phyloP scores from a whole-genome alignment of 306 rosid species.

The Lathyrus tuberosus region DNA sequence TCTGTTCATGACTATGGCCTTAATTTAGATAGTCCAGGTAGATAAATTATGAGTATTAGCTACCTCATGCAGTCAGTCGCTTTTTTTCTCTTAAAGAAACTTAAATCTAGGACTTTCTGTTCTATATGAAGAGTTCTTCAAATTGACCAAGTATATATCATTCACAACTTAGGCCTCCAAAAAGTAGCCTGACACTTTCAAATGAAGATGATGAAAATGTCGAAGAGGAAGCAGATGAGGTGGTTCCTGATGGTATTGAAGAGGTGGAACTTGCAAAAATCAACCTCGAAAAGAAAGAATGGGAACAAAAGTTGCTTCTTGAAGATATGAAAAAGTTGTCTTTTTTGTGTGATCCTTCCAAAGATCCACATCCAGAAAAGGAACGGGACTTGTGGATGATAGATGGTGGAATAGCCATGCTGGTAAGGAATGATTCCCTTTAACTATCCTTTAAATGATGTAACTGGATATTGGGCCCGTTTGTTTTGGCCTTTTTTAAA shows the following conservation, averaged over 20 bases:
- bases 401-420: slow-evolving; percentile 62
- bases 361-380: slow-evolving; percentile 61
- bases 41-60: slow-evolving; percentile 31
- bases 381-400: slow-evolving; percentile 86
- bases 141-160: slow-evolving; percentile 41
- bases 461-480: slow-evolving; percentile 18
- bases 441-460: slow-evolving; percentile 22
- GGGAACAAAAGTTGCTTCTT: slow-evolving; percentile 68
- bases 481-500: too few species aligned
- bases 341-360: slow-evolving; percentile 55
- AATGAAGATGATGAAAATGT: slow-evolving; percentile 81
- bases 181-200: slow-evolving; percentile 63
- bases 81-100: slow-evolving; percentile 26
- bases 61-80: background rate
- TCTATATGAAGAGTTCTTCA: slow-evolving; percentile 32
- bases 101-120: slow-evolving; percentile 16
- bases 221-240: slow-evolving; percentile 89
- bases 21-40: slow-evolving; percentile 27
- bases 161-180: slow-evolving; percentile 67
- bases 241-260: slow-evolving; percentile 96
- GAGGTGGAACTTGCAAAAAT: slow-evolving; percentile 95
- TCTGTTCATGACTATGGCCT: slow-evolving; percentile 29
- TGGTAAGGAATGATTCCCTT: slow-evolving; percentile 64
- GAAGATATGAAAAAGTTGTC: slow-evolving; percentile 77
- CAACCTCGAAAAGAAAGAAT: slow-evolving; percentile 77